Base-by-base conservation (phyloP, 441 rosid genomes). In the Oxalis stricta region DNA sequence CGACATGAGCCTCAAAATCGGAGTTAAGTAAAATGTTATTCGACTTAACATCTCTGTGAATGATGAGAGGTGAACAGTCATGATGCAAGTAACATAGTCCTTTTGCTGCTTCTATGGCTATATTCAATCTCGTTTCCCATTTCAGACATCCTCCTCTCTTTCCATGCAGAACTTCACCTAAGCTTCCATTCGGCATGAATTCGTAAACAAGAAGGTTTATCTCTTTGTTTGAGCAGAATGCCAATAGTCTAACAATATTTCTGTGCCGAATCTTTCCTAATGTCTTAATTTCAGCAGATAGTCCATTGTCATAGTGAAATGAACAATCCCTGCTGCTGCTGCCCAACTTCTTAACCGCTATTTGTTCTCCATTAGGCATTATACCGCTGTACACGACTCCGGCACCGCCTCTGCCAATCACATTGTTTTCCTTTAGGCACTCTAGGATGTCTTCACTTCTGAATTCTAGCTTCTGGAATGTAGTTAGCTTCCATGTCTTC, bases 71-170 rank as follows among this genome's bases (percentile, higher is more conserved):
- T 0, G 75, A 76, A 46, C 86, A 75, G 48, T 85, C 84, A 15
- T 85, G 82, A 55, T 85, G 95, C 59, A 82, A 66, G 58, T 85
- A 82, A 41, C 89, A 85, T 17, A 82, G 38, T 7, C 93, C 95
- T 46, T 75, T 82, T 6, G 93, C 75, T 11, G 95, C 89, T 41
- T 85, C 86, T 10, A 73, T 49, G 8, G 76, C 79, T 20, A 82
- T 82, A 53, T 82, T 72, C 15, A 78, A 41, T 64, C 95, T 75
- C 5, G 73, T 66, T 2, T 76, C 77, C 95, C 88, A 82, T 39
- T 66, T 66, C 4, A 84, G 55, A 42, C 50, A 69, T 1, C 71
- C 73, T 0, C 89, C 89, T 44, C 75, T 74, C 59, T 82, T 82
- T 22, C 86, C 74, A 45, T 85, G 95, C 14, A 85, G 56, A 16